Conservation (phyloP, 2,329 filamentous ascomycete species). For the Fusarium sp. region DNA sequence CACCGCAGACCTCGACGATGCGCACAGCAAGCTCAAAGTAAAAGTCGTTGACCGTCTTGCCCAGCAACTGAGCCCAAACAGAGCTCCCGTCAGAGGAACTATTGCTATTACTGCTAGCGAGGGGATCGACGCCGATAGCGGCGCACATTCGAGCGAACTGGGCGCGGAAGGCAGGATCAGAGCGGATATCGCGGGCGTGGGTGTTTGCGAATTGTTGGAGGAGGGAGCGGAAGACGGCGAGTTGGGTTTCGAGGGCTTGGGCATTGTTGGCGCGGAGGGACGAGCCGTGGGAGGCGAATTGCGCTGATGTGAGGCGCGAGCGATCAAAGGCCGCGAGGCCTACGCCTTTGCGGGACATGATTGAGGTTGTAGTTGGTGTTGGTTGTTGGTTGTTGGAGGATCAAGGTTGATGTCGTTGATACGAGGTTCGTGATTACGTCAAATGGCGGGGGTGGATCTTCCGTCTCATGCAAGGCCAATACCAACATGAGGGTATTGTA, state of each 20-base stretch:
- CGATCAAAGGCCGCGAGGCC: slow-evolving; percentile 93
- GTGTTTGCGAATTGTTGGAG: slow-evolving; percentile 96
- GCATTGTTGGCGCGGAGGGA: slow-evolving; percentile 88
- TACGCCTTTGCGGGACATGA: slow-evolving; percentile 84
- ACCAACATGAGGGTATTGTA: too few relatives aligned
- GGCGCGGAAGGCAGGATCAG: slow-evolving; percentile 92
- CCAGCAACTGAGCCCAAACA: slow-evolving; percentile 94
- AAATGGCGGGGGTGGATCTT: slow-evolving; percentile 37
- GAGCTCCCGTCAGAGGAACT: slow-evolving; percentile 70
- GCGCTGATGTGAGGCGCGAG: slow-evolving; percentile 85
- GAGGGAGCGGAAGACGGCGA: slow-evolving; percentile 94
- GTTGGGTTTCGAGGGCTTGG: slow-evolving; percentile 89
- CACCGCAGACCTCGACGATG: slow-evolving; percentile 92
- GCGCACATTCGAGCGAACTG: slow-evolving; percentile 99
- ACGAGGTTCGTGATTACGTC: slow-evolving; percentile 36
- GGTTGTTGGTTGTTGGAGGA: not conserved
- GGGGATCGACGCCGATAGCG: slow-evolving; percentile 94
- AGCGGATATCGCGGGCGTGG: slow-evolving; percentile 95
- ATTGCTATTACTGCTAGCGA: slow-evolving; percentile 68
- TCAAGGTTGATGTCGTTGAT: not conserved
- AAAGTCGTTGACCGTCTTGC: slow-evolving; percentile 94
- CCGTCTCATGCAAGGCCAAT: not conserved
- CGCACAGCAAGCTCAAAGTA: slow-evolving; percentile 98
- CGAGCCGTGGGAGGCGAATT: slow-evolving; percentile 91
- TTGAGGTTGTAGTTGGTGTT: not conserved